phyloP scores from a whole-genome alignment of 2,329 filamentous ascomycete species.

The Aspergillus eucalypticola region DNA sequence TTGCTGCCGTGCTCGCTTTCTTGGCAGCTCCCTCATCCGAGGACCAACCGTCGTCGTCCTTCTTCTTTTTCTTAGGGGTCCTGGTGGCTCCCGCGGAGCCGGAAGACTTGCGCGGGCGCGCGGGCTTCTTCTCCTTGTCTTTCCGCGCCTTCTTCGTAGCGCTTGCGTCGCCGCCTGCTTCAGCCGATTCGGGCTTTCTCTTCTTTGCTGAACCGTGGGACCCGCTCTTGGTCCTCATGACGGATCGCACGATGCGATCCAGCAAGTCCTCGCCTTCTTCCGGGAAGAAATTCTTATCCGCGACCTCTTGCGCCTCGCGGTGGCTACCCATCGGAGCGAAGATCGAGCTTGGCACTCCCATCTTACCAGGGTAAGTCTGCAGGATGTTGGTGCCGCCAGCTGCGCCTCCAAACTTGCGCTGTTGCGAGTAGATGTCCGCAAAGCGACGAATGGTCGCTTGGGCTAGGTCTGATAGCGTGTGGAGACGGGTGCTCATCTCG shows the following conservation, averaged over 20 bases:
- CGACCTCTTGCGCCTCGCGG: constrained; percentile 77
- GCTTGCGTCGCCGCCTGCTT: constrained; percentile 26
- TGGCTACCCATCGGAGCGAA: constrained; percentile 76
- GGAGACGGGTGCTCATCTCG: constrained; percentile 57
- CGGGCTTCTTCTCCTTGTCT: constrained; percentile 35
- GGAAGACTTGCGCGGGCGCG: constrained; percentile 38
- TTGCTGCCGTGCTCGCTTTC: constrained; percentile 29
- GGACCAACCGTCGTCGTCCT: constrained; percentile 43
- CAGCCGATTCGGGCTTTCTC: constrained; percentile 42
- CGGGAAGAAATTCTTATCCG: constrained; percentile 79
- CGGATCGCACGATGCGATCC: constrained; percentile 71
- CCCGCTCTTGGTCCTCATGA: constrained; percentile 61
- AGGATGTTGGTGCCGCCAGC: constrained; percentile 57
- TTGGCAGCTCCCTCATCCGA: constrained; percentile 45
- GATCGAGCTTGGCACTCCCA: constrained; percentile 75
- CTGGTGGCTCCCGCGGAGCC: constrained; percentile 32
- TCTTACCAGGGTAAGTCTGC: constrained; percentile 77
- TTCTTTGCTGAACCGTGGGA: constrained; percentile 38
- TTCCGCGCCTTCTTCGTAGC: constrained; percentile 35
- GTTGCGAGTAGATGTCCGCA: constrained; percentile 81
- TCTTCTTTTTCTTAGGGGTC: constrained; percentile 39
- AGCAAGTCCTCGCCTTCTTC: constrained; percentile 74
- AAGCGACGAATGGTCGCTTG: constrained; percentile 80
- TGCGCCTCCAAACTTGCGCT: constrained; percentile 46
- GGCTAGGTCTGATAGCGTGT: constrained; percentile 83